Evolutionary conservation across 768 basidiomycete genomes (phyloP), one percentile per base, ranked within the genome.

Genomic region (Boletus rubescentipes): DNA sequence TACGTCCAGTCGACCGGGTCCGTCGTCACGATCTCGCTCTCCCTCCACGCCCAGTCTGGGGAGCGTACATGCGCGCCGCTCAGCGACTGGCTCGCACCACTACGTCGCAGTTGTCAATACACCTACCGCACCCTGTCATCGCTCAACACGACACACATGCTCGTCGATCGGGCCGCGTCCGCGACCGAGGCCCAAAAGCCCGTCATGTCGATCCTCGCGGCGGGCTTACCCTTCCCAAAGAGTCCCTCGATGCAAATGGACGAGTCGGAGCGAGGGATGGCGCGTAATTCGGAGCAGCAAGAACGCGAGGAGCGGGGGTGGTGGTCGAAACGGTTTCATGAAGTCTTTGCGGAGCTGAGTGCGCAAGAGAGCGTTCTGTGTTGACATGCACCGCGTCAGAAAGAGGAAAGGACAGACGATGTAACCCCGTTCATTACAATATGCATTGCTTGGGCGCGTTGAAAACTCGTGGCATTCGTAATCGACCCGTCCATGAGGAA

Each of bases 241-340:
- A 88, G 87, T 60, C 89, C 89, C 11, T 90, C 87, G 1, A 73
- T 82, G 48, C 84, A 84, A 59, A 60, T 85, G 10, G 66, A 70
- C 5, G 75, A 69, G 39, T 58, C 63, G 15, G 69, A 71, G 15
- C 67, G 70, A 4, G 62, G 72, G 12, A 36, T 63, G 21, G 59
- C 51, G 26, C 58, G 51, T 11, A 66, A 70, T 54, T 54, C 66
- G 9, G 61, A 67, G 11, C 72, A 75, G 37, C 72, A 74, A 46
- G 89, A 89, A 58, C 66, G 84, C 23, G 85, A 88, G 62, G 85
- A 89, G 57, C 75, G 88, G 0, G 84, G 80, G 5, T 90, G 86
- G 86, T 91, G 89, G 89, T 75, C 82, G 12, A 60, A 83, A 38
- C 72, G 85, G 41, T 87, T 89, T 59, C 81, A 82, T 59, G 79